Base-by-base conservation (phyloP, 2,329 filamentous ascomycete species). In the Aspergillus sclerotialis region DNA sequence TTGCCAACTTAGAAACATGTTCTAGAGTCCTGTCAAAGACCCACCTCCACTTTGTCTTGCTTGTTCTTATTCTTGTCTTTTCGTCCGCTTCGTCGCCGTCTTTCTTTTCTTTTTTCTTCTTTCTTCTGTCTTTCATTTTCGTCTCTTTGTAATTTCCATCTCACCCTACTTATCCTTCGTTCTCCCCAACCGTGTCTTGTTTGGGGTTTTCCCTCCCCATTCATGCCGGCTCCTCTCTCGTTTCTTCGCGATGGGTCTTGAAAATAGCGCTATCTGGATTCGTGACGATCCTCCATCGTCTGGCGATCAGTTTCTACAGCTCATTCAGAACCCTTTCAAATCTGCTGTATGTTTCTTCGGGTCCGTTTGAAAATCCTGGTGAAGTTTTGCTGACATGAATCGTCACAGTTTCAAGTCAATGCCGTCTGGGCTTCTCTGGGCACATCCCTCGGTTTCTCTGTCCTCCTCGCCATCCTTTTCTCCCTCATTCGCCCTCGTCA, bases 401-500 rank as follows among this genome's bases (percentile, higher is more conserved):
- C 8, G 4, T 11, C 12, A 31, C 48, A 80, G 75, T 67, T 78
- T 40, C 63, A 68, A 49, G 53, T 67, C 43, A 69, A 74, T 37
- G 82, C 88, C 28, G 72, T 95, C 40, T 79, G 81, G 63, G 82
- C 85, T 38, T 87, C 89, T 31, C 67, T 96, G 28, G 84, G 71
- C 44, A 87, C 84, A 14, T 94, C 90, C 3, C 56, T 95, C 28
- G 83, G 78, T 36, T 69, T 92, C 53, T 86, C 87, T 7, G 53
- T 75, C 43, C 70, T 80, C 47, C 80, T 94, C 48, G 80, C 86
- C 42, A 58, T 94, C 38, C 65, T 80, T 45, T 98, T 96, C 72
- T 94, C 87, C 43, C 69, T 95, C 50, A 71, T 96, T 36, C 84
- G 92, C 40, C 92, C 92, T 4, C 88, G 89, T 62, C 90, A 96